Base-by-base conservation (phyloP, 108 stramenopile species). In the Cyclostephanos tholiformis region DNA sequence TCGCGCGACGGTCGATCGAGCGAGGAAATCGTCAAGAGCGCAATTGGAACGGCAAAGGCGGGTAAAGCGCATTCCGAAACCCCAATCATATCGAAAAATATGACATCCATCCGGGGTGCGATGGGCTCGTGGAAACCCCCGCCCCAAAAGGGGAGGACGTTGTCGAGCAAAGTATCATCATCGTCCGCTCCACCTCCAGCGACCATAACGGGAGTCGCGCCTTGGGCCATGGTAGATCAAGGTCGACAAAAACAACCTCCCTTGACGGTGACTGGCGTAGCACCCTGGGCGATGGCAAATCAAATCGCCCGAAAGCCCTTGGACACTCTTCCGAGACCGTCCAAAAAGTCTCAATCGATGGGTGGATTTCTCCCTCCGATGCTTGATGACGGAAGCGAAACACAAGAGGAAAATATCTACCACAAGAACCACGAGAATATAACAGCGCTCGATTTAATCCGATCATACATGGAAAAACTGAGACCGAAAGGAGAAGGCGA, bases 161-260 rank as follows among this genome's bases (percentile, higher is more conserved):
- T 63, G 46, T 72, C 84, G 46, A 56, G 76, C 22, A 85, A 67
- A 20, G 48, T 56, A 25, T 26, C 44, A 65, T 35, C 52, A 65
- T 57, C 60, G 14, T 23, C 61, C 4, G 14, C 50, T 17, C 79
- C 60, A 67, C 91, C 91, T 22, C 91, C 91, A 48, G 51, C 79
- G 17, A 76, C 84, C 13, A 77, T 90, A 3, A 93, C 89, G 16
- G 92, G 92, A 16, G 89, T 89, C n/a, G 92, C 92, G 38, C 89
- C 92, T 0, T 93, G 92, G 92, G 84, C 83, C 25, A 69, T 82
- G 66, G 73, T 50, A 32, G 66, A 30, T 51, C 56, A 62, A 71
- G 56, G 38, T 57, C 64, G 39, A 51, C 56, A 75, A 27, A 73
- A 56, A 59, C 82, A 84, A 59, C 87, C 86, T 19, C 86, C 86